These are phyloP conservation scores for Volutella citrinella DNA, from an alignment of 2,329 filamentous ascomycete species.

Conservation along the genomic window DNA sequence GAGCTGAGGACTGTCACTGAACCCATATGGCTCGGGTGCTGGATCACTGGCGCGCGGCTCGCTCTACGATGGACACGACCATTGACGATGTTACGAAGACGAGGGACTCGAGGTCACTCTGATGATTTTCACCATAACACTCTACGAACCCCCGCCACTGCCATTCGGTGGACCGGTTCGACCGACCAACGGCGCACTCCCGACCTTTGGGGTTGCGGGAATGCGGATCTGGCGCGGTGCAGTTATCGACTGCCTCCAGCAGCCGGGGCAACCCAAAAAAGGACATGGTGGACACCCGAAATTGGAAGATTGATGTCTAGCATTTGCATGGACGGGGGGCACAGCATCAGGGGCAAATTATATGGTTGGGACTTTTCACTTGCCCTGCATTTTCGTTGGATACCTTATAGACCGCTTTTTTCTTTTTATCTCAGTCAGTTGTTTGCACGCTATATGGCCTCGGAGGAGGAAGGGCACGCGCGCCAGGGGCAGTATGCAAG, in stretches of 20 bases:
- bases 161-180: too few species aligned
- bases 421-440: slow-evolving; percentile 19
- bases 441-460: slow-evolving; percentile 15
- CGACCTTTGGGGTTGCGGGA: slow-evolving; percentile 9
- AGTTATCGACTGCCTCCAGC: slow-evolving; percentile 4
- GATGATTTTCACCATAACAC: slow-evolving; percentile 23
- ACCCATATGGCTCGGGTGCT: slow-evolving; percentile 14
- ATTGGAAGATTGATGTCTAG: slow-evolving; percentile 20
- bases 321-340: slow-evolving; percentile 21
- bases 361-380: slow-evolving; percentile 12
- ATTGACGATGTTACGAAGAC: slow-evolving; percentile 25
- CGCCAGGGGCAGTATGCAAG: slow-evolving; percentile 9
- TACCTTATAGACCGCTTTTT: slow-evolving; percentile 31
- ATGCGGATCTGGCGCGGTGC: slow-evolving; percentile 12
- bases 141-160: slow-evolving; percentile 18
- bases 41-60: slow-evolving; percentile 14
- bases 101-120: slow-evolving; percentile 20
- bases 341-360: slow-evolving; percentile 16
- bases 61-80: slow-evolving; percentile 18
- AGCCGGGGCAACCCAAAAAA: too few species aligned
- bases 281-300: too few species aligned
- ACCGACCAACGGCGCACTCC: slow-evolving; percentile 14
- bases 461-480: slow-evolving; percentile 9
- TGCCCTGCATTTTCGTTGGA: slow-evolving; percentile 21
- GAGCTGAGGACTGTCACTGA: slow-evolving; percentile 18